These are phyloP conservation scores for Fraxinus nigra DNA, from an alignment of 305 asterid species.

Conservation along the genomic window DNA sequence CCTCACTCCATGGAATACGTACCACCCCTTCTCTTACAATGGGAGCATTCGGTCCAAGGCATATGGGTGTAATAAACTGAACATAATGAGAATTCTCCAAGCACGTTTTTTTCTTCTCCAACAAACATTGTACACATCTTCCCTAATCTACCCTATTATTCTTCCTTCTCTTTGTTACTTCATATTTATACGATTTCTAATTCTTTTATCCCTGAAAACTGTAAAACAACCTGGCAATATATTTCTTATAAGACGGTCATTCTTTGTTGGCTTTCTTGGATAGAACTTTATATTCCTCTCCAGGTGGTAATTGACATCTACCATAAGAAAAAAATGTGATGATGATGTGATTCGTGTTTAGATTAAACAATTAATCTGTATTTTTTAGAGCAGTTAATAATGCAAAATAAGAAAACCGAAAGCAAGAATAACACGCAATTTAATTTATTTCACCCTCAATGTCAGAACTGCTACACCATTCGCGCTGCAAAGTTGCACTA, in stretches of 20 bases:
- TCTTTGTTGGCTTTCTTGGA: neutral
- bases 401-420: too few species aligned
- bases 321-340: neutral
- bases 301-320: neutral
- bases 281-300: neutral
- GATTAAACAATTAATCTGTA: neutral
- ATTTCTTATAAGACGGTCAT: neutral
- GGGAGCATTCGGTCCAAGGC: neutral
- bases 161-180: neutral
- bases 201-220: neutral
- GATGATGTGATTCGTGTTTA: neutral
- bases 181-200: constrained; percentile 6
- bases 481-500: neutral
- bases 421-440: neutral
- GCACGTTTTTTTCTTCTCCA: constrained; percentile 11
- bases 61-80: neutral
- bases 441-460: neutral
- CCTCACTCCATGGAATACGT: neutral
- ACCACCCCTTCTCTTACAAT: constrained; percentile 6
- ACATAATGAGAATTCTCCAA: neutral
- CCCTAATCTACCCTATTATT: neutral
- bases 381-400: neutral
- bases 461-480: neutral
- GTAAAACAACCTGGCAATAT: neutral
- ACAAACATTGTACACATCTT: neutral